Conservation (phyloP, 2,329 filamentous ascomycete genomes). For the Pseudonectria buxi region DNA sequence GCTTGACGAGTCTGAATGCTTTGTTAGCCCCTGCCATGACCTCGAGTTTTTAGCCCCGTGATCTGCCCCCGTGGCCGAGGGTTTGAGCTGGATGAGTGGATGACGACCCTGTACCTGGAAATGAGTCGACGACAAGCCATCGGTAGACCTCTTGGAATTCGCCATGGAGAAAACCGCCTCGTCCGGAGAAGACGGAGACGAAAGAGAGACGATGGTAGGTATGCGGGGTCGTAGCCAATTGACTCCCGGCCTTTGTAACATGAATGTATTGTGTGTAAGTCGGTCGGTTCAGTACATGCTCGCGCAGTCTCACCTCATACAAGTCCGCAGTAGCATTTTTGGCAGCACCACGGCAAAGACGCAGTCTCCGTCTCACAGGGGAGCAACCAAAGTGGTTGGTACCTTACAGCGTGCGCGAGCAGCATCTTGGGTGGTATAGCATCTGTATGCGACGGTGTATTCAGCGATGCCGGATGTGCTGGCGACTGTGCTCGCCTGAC, state of each 20-base stretch:
- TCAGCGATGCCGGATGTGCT: slow-evolving; percentile 3
- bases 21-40: slow-evolving; percentile 14
- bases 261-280: neutral
- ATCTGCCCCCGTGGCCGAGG: slow-evolving; percentile 20
- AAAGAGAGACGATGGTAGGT: too few relatives aligned
- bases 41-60: slow-evolving; percentile 18
- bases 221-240: slow-evolving; percentile 14
- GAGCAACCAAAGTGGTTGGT: slow-evolving; percentile 12
- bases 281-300: too few relatives aligned
- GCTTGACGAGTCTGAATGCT: too few relatives aligned
- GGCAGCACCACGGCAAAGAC: slow-evolving; percentile 11
- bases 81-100: too few relatives aligned
- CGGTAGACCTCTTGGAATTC: too few relatives aligned
- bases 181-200: too few relatives aligned
- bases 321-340: slow-evolving; percentile 11
- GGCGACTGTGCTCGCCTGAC: neutral
- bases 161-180: too few relatives aligned
- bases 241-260: neutral
- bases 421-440: slow-evolving; percentile 1
- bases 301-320: neutral
- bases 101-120: too few relatives aligned
- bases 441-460: slow-evolving; percentile 1
- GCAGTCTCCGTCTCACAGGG: neutral
- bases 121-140: too few relatives aligned
- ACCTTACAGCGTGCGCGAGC: slow-evolving; percentile 18